A percentile compares a stretch with the other conserved stretches of the same genome.
phyloP scores from a whole-genome alignment of 106 monocot genomes.

The Dioscorea dumetorum region DNA sequence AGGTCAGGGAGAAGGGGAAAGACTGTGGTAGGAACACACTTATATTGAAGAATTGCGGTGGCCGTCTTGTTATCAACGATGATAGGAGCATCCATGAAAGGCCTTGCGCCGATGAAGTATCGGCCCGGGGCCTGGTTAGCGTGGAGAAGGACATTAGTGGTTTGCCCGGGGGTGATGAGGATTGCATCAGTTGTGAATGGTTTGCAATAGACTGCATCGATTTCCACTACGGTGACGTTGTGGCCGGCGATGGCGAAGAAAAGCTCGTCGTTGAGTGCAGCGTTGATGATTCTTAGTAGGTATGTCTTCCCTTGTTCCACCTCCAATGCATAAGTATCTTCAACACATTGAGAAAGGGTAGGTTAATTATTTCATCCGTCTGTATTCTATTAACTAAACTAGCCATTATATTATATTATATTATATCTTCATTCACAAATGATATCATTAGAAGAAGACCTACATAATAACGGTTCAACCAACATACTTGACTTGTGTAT shows the following conservation, averaged over 20 bases:
- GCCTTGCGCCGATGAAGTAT: constrained; percentile 26
- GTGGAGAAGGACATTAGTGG: constrained; percentile 26
- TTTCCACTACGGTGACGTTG: constrained; percentile 39
- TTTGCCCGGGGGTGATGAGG: constrained; percentile 29
- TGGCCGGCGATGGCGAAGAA: constrained; percentile 41
- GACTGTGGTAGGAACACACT: constrained; percentile 22
- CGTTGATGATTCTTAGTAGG: constrained; percentile 35
- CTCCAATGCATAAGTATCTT: constrained; percentile 33
- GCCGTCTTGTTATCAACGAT: constrained; percentile 43
- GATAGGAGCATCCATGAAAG: constrained; percentile 29
- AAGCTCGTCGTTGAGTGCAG: constrained; percentile 42
- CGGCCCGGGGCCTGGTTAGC: constrained; percentile 20
- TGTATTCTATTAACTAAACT: background rate
- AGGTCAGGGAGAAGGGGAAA: constrained; percentile 23
- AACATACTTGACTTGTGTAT: background rate
- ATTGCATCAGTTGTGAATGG: constrained; percentile 27
- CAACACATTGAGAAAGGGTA: background rate
- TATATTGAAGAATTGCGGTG: constrained; percentile 36
- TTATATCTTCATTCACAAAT: background rate
- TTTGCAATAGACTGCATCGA: constrained; percentile 38
- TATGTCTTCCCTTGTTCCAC: constrained; percentile 35
- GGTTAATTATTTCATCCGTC: background rate
- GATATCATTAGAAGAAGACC: background rate
- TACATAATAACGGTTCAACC: background rate
- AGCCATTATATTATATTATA: background rate